These are phyloP conservation scores for Ogataea paraovalis DNA, from an alignment of 805 yeast genomes.

Conservation along the genomic window DNA sequence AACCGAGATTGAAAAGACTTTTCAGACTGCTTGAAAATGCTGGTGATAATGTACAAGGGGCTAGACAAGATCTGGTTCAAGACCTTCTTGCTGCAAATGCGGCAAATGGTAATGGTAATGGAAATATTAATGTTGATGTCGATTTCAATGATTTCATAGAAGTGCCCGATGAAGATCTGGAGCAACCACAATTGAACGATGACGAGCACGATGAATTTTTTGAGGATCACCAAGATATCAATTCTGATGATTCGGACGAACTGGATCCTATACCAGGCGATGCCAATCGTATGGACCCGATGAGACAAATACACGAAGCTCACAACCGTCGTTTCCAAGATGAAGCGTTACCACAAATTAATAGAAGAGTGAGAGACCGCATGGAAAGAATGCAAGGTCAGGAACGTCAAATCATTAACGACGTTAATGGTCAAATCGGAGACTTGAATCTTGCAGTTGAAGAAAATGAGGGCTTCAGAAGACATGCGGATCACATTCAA, in stretches of 20 bases:
- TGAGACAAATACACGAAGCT: background rate
- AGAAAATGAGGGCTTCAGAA: background rate
- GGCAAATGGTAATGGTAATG: background rate
- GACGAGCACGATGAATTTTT: background rate
- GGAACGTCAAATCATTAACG: background rate
- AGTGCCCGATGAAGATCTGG: slow-evolving; percentile 1
- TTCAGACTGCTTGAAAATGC: slow-evolving; percentile 15
- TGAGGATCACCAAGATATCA: background rate
- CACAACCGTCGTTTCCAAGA: background rate
- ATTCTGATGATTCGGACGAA: background rate
- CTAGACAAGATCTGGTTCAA: background rate
- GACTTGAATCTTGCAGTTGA: background rate
- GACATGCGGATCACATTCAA: background rate
- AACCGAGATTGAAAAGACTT: slow-evolving; percentile 37
- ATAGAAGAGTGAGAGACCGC: background rate
- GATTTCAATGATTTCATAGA: background rate
- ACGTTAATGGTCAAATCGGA: background rate
- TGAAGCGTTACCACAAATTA: background rate
- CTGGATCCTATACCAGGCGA: background rate
- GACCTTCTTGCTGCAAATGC: background rate
- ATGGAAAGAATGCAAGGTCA: slow-evolving; percentile 3
- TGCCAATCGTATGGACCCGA: background rate
- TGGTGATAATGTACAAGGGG: slow-evolving; percentile 1
- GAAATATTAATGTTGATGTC: background rate
- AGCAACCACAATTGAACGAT: background rate